Conservation (phyloP, 352 stramenopile species). For the Phytophthora lateralis region DNA sequence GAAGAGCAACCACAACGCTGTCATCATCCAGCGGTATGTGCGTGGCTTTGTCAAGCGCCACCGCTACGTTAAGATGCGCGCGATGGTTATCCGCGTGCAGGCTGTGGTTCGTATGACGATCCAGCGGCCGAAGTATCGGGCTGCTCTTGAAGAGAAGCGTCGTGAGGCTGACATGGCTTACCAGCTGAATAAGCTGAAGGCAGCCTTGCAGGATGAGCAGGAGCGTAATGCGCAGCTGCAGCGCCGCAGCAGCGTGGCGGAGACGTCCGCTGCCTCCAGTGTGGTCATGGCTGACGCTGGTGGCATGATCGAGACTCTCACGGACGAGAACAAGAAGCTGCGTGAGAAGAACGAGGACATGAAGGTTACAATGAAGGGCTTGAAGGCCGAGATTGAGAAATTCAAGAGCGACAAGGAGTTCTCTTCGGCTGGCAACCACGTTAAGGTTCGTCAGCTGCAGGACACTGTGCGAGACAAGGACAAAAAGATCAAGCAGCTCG, state of each 20-base stretch:
- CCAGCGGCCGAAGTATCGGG: constrained; percentile 77
- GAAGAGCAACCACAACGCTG: constrained; percentile 81
- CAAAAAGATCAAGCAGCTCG: constrained; percentile 72
- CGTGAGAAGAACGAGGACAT: constrained; percentile 82
- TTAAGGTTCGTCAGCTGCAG: constrained; percentile 79
- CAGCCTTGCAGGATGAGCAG: constrained; percentile 81
- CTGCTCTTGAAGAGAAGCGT: constrained; percentile 78
- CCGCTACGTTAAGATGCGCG: constrained; percentile 67
- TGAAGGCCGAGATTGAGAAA: constrained; percentile 78
- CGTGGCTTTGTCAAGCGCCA: constrained; percentile 72
- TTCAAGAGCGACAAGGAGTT: constrained; percentile 85
- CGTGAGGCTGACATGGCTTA: constrained; percentile 87
- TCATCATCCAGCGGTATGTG: constrained; percentile 86
- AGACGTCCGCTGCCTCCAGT: constrained; percentile 56
- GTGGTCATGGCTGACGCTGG: constrained; percentile 79
- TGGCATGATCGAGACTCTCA: constrained; percentile 85
- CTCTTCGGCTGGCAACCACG: constrained; percentile 68
- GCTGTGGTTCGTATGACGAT: constrained; percentile 84
- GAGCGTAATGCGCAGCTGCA: constrained; percentile 74
- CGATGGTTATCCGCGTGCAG: constrained; percentile 80
- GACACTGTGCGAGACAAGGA: constrained; percentile 77
- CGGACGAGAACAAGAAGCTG: constrained; percentile 79
- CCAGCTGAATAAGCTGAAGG: constrained; percentile 81
- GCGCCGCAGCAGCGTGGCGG: constrained; percentile 55
- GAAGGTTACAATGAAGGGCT: constrained; percentile 57